Evolutionary conservation across 2,329 filamentous ascomycete genomes (phyloP).

Genomic region (Cladophialophora carrionii): DNA sequence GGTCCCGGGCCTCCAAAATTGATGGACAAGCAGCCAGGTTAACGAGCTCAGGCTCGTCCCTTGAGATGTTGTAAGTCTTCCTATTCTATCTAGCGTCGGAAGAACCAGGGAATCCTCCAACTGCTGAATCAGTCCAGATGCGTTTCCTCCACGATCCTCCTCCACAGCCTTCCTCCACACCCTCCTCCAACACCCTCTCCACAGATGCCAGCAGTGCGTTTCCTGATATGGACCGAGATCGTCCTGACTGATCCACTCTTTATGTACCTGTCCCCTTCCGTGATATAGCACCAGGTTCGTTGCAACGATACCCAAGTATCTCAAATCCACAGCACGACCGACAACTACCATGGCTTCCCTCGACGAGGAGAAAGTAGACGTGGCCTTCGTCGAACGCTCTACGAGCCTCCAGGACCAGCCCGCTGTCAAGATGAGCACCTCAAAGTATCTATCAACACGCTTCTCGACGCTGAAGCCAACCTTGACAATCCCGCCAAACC

Average conservation of each 20-base stretch:
- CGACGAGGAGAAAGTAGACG: neutral
- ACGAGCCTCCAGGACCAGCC: neutral
- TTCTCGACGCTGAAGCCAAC: conserved; percentile 9
- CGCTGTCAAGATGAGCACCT: neutral
- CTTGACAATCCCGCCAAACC: conserved; percentile 5
- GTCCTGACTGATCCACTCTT: neutral
- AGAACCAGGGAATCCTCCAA: neutral
- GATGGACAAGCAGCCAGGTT: neutral
- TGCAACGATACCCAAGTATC: neutral
- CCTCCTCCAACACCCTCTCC: conserved; percentile 3
- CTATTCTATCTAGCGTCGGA: neutral
- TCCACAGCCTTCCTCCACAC: neutral
- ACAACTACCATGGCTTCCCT: neutral
- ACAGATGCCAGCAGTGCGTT: neutral
- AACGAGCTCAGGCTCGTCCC: neutral
- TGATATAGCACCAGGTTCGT: neutral
- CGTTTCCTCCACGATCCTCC: neutral
- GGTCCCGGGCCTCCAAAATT: neutral
- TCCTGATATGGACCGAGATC: neutral
- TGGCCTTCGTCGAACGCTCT: neutral
- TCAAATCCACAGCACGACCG: neutral
- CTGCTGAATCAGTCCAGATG: neutral
- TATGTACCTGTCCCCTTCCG: neutral
- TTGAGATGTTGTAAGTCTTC: neutral
- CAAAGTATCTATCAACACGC: neutral